phyloP scores from a whole-genome alignment of 176 grass and related monocot genomes.

The Oryza meyeriana region DNA sequence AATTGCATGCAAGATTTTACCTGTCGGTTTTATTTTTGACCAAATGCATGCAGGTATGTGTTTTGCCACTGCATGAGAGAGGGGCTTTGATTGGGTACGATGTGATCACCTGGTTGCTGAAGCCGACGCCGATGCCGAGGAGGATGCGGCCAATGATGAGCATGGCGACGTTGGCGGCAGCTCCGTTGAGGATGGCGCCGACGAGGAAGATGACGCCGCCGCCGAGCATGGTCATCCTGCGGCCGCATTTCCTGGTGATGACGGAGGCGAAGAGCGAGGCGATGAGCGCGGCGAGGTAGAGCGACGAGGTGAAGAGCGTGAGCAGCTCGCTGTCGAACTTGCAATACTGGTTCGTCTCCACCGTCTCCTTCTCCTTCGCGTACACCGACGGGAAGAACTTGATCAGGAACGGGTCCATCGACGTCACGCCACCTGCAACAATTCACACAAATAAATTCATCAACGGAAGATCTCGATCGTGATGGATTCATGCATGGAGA shows the following conservation, averaged over 20 bases:
- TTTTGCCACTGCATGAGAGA: too few species aligned
- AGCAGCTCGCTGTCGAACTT: conserved; percentile 74
- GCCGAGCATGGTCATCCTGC: conserved; percentile 32
- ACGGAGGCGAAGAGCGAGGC: conserved; percentile 35
- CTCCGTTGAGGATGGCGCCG: conserved; percentile 12
- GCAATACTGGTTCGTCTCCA: conserved; percentile 73
- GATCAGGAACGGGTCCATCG: conserved; percentile 70
- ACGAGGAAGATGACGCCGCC: conserved; percentile 20
- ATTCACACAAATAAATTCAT: too few species aligned
- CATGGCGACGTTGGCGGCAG: conserved; percentile 34
- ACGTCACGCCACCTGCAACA: conserved; percentile 74
- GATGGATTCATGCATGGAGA: too few species aligned
- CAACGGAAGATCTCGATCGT: too few species aligned
- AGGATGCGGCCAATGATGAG: conserved; percentile 40
- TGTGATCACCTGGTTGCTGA: conserved; percentile 29
- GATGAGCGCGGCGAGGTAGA: conserved; percentile 51
- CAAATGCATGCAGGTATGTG: too few species aligned
- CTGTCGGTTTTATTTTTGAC: too few species aligned
- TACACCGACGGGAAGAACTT: conserved; percentile 87
- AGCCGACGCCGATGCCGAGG: conserved; percentile 38
- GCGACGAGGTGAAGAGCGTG: conserved; percentile 80
- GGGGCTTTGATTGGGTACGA: not conserved
- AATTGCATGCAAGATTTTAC: too few species aligned
- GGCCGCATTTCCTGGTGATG: conserved; percentile 26
- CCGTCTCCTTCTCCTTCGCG: conserved; percentile 38